These are phyloP conservation scores for Miscanthus sacchariflorus DNA, from an alignment of 202 grass and related monocot genomes.

Conservation along the genomic window DNA sequence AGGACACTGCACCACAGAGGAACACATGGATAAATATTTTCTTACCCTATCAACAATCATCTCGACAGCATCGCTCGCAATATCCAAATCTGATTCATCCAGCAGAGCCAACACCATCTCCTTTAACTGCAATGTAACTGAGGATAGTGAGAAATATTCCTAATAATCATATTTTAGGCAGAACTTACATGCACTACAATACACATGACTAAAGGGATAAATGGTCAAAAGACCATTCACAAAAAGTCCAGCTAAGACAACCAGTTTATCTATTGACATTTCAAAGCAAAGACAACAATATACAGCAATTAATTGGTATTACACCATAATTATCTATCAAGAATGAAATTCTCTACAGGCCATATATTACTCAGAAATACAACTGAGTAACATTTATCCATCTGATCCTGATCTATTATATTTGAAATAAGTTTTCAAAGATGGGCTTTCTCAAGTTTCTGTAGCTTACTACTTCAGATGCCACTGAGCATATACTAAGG, in stretches of 20 bases:
- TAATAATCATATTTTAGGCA: background rate
- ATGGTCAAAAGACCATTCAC: background rate
- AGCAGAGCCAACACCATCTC: slow-evolving; percentile 72
- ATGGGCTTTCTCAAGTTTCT: background rate
- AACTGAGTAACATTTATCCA: background rate
- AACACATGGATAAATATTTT: slow-evolving; percentile 24
- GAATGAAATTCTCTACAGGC: background rate
- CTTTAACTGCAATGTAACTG: slow-evolving; percentile 50
- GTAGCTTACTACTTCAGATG: background rate
- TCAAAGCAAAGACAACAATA: background rate
- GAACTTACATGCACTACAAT: background rate
- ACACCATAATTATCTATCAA: background rate
- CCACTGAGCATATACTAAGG: background rate
- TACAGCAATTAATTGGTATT: background rate
- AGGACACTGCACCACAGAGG: background rate
- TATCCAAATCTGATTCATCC: slow-evolving; percentile 63
- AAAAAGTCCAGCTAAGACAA: background rate
- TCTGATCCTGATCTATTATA: slow-evolving; percentile 19
- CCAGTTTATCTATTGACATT: background rate
- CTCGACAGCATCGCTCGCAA: slow-evolving; percentile 62
- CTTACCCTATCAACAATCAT: slow-evolving; percentile 67
- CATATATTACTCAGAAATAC: slow-evolving; percentile 1
- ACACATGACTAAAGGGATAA: background rate
- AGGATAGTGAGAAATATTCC: background rate
- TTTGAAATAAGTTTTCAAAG: background rate